phyloP scores from a whole-genome alignment of 495 filamentous ascomycete genomes.

The Hyaloscypha hepaticicola region DNA sequence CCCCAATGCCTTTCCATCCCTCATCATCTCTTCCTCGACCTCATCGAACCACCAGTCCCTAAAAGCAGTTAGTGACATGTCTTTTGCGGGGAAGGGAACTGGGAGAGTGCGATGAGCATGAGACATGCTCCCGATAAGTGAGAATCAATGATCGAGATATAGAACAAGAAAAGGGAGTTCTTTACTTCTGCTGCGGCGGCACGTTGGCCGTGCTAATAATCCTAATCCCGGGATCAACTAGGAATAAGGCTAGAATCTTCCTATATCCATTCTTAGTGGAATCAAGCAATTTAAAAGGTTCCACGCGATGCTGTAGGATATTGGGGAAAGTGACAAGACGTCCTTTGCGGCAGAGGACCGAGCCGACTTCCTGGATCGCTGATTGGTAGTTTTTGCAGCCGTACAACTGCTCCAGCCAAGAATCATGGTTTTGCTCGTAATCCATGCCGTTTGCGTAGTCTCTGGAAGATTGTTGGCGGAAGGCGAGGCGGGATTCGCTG shows the following conservation, averaged over 20 bases:
- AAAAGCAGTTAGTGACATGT: too few species aligned
- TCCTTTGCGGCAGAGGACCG: slow-evolving; percentile 34
- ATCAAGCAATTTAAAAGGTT: slow-evolving; percentile 48
- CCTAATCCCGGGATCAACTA: slow-evolving; percentile 51
- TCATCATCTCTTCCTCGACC: background rate
- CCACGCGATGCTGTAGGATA: slow-evolving; percentile 51
- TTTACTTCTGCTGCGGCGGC: slow-evolving; percentile 51
- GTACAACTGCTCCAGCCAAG: too few species aligned
- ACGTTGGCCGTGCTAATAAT: slow-evolving; percentile 57
- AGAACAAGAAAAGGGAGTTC: too few species aligned
- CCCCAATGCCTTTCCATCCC: background rate
- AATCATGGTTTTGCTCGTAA: too few species aligned
- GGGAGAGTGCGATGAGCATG: too few species aligned
- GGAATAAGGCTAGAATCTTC: slow-evolving; percentile 55
- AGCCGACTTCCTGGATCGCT: slow-evolving; percentile 36
- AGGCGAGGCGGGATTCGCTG: slow-evolving; percentile 50
- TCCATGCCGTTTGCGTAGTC: slow-evolving; percentile 21
- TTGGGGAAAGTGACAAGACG: slow-evolving; percentile 44
- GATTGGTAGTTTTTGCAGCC: slow-evolving; percentile 4
- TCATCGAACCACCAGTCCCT: too few species aligned
- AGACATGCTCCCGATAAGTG: too few species aligned
- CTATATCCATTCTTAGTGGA: slow-evolving; percentile 50
- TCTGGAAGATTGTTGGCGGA: slow-evolving; percentile 40
- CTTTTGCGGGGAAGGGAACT: too few species aligned
- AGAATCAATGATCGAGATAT: too few species aligned